Base-by-base conservation (phyloP, 495 filamentous ascomycete genomes). In the Xeromyces bisporus region DNA sequence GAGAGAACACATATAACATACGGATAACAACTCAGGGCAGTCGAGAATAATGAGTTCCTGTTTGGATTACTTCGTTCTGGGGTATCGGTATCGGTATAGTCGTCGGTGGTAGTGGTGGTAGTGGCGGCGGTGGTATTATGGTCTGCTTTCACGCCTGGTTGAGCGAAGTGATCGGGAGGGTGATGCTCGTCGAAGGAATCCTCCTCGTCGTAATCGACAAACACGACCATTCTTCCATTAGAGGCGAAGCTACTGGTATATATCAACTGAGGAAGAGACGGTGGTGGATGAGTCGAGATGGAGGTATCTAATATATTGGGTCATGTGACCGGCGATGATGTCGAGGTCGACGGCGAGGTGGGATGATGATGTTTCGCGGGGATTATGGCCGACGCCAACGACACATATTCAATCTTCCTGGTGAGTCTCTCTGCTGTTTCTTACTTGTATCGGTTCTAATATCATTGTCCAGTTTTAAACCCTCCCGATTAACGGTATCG, bases 21-120 rank as follows among this genome's bases (percentile, higher is more conserved):
- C 85, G 85, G 85, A 67, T 93, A 93, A 59, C 82, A 89, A 41
- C 75, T 75, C 56, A 93, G 61, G 39, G 80, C 77, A 46, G 71
- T 66, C 18, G 81, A 78, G 59, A 87, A 75, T 33, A 63, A 61
- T 33, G 63, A 61, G 56, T 72, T 77, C 44, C 64, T 48, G 46
- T 83, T 86, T 26, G 62, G 69, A 55, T 71, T 72, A 30, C 66
- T 58, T 37, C 51, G 55, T 28, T 30, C 11, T 21, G 38, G 30
- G 8, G 9, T 23, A 15, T 30, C 34, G 15, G 18, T 23, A 35
- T 34, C 33, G 20, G 34, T 29, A 31, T 31, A 32, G 26, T 27
- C 23, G 23, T 24, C 14, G 26, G 13, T 27, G 11, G 26, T 27
- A 27, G 26, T 6, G 4, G 26, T 27, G n/a, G 26, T 6, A 4